phyloP scores from a whole-genome alignment of 495 filamentous ascomycete species.

The Xylaria telfairii region DNA sequence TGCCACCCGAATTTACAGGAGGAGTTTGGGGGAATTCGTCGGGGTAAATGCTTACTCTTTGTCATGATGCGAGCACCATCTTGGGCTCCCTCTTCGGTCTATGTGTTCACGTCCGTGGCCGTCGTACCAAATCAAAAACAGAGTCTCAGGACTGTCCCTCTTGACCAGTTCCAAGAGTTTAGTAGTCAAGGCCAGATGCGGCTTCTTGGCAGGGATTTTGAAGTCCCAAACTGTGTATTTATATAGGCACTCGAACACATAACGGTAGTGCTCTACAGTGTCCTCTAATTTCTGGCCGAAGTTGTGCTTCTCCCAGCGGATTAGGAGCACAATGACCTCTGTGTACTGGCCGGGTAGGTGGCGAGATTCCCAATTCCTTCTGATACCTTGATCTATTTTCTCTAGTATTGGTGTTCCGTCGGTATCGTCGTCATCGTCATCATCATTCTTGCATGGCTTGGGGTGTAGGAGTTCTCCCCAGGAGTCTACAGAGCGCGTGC shows the following conservation, averaged over 20 bases:
- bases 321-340: background rate
- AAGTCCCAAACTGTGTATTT: background rate
- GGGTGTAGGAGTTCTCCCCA: background rate
- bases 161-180: background rate
- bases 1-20: background rate
- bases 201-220: background rate
- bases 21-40: background rate
- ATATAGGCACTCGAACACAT: background rate
- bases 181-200: background rate
- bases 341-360: background rate
- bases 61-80: background rate
- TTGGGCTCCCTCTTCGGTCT: background rate
- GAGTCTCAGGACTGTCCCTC: background rate
- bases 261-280: too few species aligned
- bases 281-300: background rate
- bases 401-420: background rate
- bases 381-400: background rate
- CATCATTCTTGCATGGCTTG: background rate
- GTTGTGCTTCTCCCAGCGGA: conserved; percentile 7
- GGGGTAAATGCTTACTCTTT: background rate
- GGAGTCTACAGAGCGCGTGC: too few species aligned
- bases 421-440: background rate
- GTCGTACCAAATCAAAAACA: conserved; percentile 13
- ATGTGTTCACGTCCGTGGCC: background rate
- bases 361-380: background rate